phyloP scores from a whole-genome alignment of 306 rosid species.

The Oxytropis ochrocephala region DNA sequence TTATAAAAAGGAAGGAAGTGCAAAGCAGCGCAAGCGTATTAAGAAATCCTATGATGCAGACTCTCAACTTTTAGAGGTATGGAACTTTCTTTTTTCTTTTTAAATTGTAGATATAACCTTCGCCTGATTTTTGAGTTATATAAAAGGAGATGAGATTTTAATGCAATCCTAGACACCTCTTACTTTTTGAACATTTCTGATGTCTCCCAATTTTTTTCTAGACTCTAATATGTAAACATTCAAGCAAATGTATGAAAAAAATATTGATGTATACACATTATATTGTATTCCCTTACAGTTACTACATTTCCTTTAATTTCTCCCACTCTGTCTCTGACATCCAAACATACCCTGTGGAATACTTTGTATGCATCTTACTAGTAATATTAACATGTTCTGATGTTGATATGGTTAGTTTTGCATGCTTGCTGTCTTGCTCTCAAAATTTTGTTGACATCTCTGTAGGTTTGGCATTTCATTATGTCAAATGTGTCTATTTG shows the following conservation, averaged over 20 bases:
- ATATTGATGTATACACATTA: not conserved
- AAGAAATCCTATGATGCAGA: constrained; percentile 50
- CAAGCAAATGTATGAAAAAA: not conserved
- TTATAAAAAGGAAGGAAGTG: constrained; percentile 67
- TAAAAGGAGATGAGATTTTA: not conserved
- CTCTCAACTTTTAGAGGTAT: constrained; percentile 64
- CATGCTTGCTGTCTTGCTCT: not conserved
- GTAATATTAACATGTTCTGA: not conserved
- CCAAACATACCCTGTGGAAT: not conserved
- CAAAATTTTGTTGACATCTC: not conserved
- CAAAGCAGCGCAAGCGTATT: constrained; percentile 78
- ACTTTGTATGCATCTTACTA: not conserved
- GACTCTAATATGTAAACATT: not conserved
- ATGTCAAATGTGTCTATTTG: not conserved
- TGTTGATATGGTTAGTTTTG: not conserved
- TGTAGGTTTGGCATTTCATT: not conserved
- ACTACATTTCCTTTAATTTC: not conserved
- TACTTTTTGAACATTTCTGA: not conserved
- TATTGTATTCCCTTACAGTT: not conserved
- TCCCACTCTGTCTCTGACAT: not conserved
- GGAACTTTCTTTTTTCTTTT: not conserved
- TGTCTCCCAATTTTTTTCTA: not conserved
- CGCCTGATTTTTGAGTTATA: not conserved
- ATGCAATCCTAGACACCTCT: not conserved
- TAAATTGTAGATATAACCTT: not conserved